A percentile compares a stretch with the other conserved stretches of the same genome.
Conservation (phyloP, 2,329 filamentous ascomycete genomes). For the Penicillium italicum region DNA sequence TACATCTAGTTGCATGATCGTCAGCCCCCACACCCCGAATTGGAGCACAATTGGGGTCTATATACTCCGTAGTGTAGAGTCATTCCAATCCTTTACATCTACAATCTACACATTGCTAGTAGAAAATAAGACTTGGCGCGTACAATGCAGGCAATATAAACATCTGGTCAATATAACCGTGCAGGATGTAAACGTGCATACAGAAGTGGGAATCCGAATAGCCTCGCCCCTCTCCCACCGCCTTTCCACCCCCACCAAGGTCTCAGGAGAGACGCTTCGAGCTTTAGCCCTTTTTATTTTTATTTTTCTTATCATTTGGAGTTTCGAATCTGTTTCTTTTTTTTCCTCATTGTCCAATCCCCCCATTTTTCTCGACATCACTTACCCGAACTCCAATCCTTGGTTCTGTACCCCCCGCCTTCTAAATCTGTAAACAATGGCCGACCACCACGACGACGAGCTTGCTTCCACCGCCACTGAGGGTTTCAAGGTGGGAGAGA, state of each 20-base stretch:
- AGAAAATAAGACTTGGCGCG: neutral
- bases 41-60: constrained; percentile 1
- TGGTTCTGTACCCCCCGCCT: constrained; percentile 19
- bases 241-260: constrained; percentile 32
- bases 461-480: constrained; percentile 81
- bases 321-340: neutral
- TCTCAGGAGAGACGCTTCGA: constrained; percentile 21
- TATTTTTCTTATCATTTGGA: constrained; percentile 3
- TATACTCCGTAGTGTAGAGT: neutral
- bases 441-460: constrained; percentile 71
- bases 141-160: neutral
- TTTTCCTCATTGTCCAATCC: neutral
- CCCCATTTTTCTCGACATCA: neutral
- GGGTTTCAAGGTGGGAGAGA: constrained; percentile 97
- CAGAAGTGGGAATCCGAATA: constrained; percentile 20
- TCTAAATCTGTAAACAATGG: constrained; percentile 51
- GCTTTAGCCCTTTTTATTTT: constrained; percentile 4
- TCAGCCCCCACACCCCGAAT: constrained; percentile 1
- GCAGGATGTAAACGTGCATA: constrained; percentile 6
- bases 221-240: constrained; percentile 30
- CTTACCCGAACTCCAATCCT: constrained; percentile 8
- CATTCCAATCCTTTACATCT: neutral
- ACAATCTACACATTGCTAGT: neutral
- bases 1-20: neutral
- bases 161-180: constrained; percentile 5